Percentiles rank a stretch among this genome's conserved stretches.
Evolutionary conservation across 768 basidiomycete species (phyloP).

Genomic region (Rhizopogon vinicolor): DNA sequence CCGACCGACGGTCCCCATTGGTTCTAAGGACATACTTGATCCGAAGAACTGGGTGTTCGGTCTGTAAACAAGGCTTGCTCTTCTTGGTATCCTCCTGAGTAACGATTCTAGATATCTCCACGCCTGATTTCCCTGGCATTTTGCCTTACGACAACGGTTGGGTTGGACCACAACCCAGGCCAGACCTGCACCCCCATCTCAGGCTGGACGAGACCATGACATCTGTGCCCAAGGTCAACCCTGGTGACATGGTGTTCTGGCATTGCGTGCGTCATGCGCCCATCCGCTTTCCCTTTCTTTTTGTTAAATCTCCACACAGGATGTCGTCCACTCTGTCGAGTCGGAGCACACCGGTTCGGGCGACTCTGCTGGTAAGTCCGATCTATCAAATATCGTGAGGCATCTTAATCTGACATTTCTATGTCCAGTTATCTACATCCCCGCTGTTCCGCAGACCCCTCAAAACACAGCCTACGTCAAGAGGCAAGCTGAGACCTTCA

Average conservation of each 20-base stretch:
- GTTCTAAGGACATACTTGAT: constrained; percentile 39
- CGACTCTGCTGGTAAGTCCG: constrained; percentile 50
- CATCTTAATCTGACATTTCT: neutral
- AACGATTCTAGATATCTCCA: constrained; percentile 36
- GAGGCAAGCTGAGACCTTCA: constrained; percentile 59
- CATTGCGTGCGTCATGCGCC: constrained; percentile 43
- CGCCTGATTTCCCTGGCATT: constrained; percentile 51
- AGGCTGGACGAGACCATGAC: constrained; percentile 61
- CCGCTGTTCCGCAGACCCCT: constrained; percentile 62
- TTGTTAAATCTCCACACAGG: constrained; percentile 22
- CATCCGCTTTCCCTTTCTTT: neutral
- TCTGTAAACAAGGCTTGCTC: constrained; percentile 14
- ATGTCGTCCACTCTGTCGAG: constrained; percentile 45
- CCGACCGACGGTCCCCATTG: constrained; percentile 37
- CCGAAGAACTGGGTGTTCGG: constrained; percentile 55
- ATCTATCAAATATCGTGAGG: neutral
- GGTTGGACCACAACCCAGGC: constrained; percentile 43
- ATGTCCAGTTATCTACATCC: constrained; percentile 69
- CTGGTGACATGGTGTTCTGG: constrained; percentile 81
- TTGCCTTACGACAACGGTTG: constrained; percentile 18
- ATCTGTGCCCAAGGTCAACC: constrained; percentile 63
- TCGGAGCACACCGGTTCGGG: constrained; percentile 45
- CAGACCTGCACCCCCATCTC: constrained; percentile 63
- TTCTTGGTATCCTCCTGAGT: constrained; percentile 13
- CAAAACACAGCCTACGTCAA: constrained; percentile 57